These are phyloP conservation scores for Malassezia arunalokei DNA, from an alignment of 1,284 basidiomycete species.

Conservation along the genomic window DNA sequence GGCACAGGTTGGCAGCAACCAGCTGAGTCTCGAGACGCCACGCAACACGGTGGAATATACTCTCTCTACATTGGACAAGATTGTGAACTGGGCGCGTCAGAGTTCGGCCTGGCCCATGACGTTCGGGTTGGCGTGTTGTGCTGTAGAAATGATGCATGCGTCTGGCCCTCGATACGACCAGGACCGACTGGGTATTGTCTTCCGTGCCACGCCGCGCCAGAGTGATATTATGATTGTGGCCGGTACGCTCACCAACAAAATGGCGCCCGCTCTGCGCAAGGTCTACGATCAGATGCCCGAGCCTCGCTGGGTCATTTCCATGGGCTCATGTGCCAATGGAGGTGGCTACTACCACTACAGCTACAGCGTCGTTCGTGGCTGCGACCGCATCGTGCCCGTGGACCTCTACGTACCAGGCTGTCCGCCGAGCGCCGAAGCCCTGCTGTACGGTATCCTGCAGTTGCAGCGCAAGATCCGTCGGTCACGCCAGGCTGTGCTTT, in stretches of 20 bases:
- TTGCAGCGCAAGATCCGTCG: conserved; percentile 93
- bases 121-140: conserved; percentile 93
- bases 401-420: conserved; percentile 78
- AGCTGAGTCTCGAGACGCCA: conserved; percentile 65
- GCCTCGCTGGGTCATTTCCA: conserved; percentile 80
- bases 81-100: conserved; percentile 94
- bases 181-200: conserved; percentile 91
- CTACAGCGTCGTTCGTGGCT: conserved; percentile 97
- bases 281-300: conserved; percentile 46
- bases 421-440: conserved; percentile 74
- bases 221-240: conserved; percentile 99
- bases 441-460: conserved; percentile 59
- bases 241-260: conserved; percentile 98
- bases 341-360: conserved; percentile 92
- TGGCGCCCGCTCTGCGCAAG: conserved; percentile 60
- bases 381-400: conserved; percentile 95
- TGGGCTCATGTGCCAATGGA: conserved; percentile 98
- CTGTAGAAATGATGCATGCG: conserved; percentile 84
- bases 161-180: conserved; percentile 97
- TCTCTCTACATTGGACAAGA: conserved; percentile 85
- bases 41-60: conserved; percentile 94
- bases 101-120: conserved; percentile 99
- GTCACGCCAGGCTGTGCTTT: conserved; percentile 74
- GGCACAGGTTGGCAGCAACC: conserved; percentile 27
- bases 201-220: conserved; percentile 94